phyloP scores from a whole-genome alignment of 2,329 filamentous ascomycete genomes.

The Phaeosphaeriaceae sp. region DNA sequence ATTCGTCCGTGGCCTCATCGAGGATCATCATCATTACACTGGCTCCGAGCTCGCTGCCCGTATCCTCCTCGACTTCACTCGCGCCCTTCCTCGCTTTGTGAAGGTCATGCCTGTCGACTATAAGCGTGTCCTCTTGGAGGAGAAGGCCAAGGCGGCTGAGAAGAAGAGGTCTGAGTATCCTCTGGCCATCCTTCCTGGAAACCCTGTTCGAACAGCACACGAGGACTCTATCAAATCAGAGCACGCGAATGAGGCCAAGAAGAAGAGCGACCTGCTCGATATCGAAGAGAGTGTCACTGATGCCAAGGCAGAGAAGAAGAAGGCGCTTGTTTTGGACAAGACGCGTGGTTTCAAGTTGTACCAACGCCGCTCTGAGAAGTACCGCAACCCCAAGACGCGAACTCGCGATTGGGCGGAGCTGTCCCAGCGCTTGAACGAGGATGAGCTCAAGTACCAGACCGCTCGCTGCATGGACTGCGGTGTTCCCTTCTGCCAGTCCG shows the following conservation, averaged over 20 bases:
- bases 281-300: conserved; percentile 92
- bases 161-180: conserved; percentile 85
- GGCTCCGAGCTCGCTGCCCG: conserved; percentile 93
- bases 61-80: conserved; percentile 92
- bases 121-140: conserved; percentile 88
- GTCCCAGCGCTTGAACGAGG: conserved; percentile 83
- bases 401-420: conserved; percentile 95
- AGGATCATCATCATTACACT: conserved; percentile 98
- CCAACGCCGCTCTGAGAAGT: conserved; percentile 89
- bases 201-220: conserved; percentile 60
- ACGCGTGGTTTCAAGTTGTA: conserved; percentile 98
- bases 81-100: conserved; percentile 86
- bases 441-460: conserved; percentile 95
- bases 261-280: conserved; percentile 73
- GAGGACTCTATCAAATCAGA: conserved; percentile 61
- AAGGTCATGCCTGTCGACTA: conserved; percentile 95
- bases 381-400: conserved; percentile 80
- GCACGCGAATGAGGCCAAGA: conserved; percentile 68
- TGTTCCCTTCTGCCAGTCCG: conserved; percentile 97
- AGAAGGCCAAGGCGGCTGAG: conserved; percentile 82
- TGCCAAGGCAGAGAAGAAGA: conserved; percentile 84
- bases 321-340: conserved; percentile 94
- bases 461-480: conserved; percentile 99
- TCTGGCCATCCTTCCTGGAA: conserved; percentile 76
- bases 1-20: conserved; percentile 86